Percentiles rank a stretch among this genome's conserved stretches.
Conservation (phyloP, 352 stramenopile genomes). For the Phytophthora sp. region DNA sequence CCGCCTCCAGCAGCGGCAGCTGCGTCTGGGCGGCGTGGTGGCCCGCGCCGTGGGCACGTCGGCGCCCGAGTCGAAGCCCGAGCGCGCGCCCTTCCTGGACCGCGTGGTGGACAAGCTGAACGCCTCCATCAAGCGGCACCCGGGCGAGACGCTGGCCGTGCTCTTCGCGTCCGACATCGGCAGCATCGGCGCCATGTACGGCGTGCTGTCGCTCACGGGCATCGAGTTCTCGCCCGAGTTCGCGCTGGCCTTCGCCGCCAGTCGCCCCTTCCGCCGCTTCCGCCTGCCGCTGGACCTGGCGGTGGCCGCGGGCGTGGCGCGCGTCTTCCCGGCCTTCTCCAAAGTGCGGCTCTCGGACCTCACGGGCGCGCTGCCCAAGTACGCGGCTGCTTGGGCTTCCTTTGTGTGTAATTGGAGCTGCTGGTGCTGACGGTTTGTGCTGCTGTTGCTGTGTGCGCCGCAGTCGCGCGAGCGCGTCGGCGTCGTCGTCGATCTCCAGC, state of each 20-base stretch:
- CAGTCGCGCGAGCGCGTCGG: slow-evolving; percentile 28
- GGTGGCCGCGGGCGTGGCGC: slow-evolving; percentile 66
- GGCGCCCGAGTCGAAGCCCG: slow-evolving; percentile 1
- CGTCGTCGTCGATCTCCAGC: slow-evolving; percentile 6
- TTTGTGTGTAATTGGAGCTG: not conserved
- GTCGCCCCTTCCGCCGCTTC: slow-evolving; percentile 81
- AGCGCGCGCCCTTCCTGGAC: slow-evolving; percentile 51
- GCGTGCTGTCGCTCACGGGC: slow-evolving; percentile 63
- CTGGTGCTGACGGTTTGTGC: not conserved
- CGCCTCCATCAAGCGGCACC: slow-evolving; percentile 72
- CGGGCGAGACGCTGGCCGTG: slow-evolving; percentile 74
- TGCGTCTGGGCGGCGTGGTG: not conserved
- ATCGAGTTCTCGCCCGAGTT: slow-evolving; percentile 87
- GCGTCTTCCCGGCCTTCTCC: slow-evolving; percentile 76
- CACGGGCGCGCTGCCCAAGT: slow-evolving; percentile 63
- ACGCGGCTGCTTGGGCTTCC: not conserved
- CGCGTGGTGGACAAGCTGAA: slow-evolving; percentile 80
- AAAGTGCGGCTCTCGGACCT: slow-evolving; percentile 77
- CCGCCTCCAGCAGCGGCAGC: not conserved
- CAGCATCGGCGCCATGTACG: slow-evolving; percentile 82
- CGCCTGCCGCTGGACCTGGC: slow-evolving; percentile 81
- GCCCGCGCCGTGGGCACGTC: not conserved
- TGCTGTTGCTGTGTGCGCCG: slow-evolving; percentile 5
- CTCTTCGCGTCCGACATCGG: slow-evolving; percentile 85
- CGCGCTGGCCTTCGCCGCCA: slow-evolving; percentile 83